Conservation (phyloP, 2,329 filamentous ascomycete genomes). For the Botrytis porri region DNA sequence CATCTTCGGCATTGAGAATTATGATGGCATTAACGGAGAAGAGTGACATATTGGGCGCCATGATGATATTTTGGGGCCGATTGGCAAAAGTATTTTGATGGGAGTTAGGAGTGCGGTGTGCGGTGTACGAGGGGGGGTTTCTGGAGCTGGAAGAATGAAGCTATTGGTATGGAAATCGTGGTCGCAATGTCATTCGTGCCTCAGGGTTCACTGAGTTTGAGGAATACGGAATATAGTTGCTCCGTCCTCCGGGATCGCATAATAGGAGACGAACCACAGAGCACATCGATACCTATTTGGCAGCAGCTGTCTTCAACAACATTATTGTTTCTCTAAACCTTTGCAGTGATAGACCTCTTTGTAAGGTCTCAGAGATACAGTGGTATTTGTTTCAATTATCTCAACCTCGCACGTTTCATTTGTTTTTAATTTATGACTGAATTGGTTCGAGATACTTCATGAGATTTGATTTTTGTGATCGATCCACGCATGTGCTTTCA, state of each 20-base stretch:
- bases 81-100: background rate
- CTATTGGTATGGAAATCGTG: conserved; percentile 20
- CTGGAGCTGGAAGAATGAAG: conserved; percentile 6
- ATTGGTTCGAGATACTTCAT: background rate
- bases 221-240: background rate
- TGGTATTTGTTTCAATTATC: background rate
- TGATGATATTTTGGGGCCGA: conserved; percentile 40
- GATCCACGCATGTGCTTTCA: background rate
- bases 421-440: background rate
- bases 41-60: conserved; percentile 73
- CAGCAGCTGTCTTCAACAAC: background rate
- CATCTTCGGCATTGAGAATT: conserved; percentile 81
- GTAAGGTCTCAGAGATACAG: background rate
- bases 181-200: conserved; percentile 14
- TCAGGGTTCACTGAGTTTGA: background rate
- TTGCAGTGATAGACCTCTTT: background rate
- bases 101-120: background rate
- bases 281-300: background rate
- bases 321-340: background rate
- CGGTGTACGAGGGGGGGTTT: background rate
- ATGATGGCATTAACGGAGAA: conserved; percentile 76
- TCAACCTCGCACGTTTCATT: background rate
- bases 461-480: background rate
- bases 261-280: background rate
- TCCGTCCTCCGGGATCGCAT: background rate